Evolutionary conservation across 108 stramenopile genomes (phyloP).

Genomic region (Skeletonema potamos): DNA sequence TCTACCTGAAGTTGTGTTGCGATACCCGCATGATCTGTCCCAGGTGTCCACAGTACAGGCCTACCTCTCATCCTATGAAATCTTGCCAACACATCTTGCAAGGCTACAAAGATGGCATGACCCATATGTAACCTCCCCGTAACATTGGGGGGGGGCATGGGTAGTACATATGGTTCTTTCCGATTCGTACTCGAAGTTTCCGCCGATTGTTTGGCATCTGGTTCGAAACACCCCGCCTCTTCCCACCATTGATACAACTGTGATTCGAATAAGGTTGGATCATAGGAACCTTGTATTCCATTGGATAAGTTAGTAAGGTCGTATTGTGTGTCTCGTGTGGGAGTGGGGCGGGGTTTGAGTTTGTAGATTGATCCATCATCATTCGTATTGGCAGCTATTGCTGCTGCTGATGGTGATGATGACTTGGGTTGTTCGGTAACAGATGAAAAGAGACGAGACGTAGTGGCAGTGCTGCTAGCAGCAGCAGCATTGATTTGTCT

Average conservation of each 20-base stretch:
- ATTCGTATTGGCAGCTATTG: background rate
- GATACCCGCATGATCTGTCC: slow-evolving; percentile 99
- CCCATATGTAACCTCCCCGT: slow-evolving; percentile 99
- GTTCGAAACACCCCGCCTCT: slow-evolving; percentile 73
- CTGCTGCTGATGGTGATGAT: too few species aligned
- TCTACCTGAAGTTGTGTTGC: slow-evolving; percentile 99
- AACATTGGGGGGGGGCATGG: slow-evolving; percentile 99
- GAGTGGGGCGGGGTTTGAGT: background rate
- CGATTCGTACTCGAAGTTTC: background rate
- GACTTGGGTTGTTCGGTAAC: background rate
- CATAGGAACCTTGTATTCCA: slow-evolving; percentile 44
- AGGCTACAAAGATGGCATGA: slow-evolving; percentile 97
- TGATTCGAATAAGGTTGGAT: slow-evolving; percentile 74
- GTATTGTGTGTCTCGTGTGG: slow-evolving; percentile 11
- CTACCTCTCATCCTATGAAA: slow-evolving; percentile 98
- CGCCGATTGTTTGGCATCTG: slow-evolving; percentile 66
- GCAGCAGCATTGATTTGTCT: background rate
- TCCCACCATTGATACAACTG: slow-evolving; percentile 89
- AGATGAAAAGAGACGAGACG: background rate
- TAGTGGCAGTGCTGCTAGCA: too few species aligned
- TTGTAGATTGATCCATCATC: slow-evolving; percentile 7
- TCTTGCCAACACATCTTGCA: slow-evolving; percentile 97
- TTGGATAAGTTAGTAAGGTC: slow-evolving; percentile 1
- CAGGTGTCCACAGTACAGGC: slow-evolving; percentile 94
- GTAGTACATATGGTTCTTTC: slow-evolving; percentile 76